These are phyloP conservation scores for Neurospora sp. DNA, from an alignment of 495 filamentous ascomycete genomes.

Conservation along the genomic window DNA sequence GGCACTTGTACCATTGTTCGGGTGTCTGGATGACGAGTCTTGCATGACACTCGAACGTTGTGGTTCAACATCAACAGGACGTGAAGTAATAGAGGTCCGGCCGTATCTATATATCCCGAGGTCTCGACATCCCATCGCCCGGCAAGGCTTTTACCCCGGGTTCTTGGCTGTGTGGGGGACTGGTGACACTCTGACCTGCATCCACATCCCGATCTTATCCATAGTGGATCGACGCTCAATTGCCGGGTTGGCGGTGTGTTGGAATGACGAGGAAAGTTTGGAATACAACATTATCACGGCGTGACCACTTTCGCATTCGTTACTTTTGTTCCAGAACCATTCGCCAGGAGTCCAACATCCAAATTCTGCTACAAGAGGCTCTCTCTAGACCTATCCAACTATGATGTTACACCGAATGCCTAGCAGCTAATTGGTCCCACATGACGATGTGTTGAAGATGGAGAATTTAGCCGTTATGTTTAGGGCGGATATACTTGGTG, in stretches of 20 bases:
- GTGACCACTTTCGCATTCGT: background rate
- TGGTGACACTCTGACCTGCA: background rate
- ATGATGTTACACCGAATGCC: background rate
- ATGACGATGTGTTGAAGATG: background rate
- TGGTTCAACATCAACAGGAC: background rate
- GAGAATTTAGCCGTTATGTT: background rate
- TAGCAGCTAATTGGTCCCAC: background rate
- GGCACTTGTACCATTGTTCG: conserved; percentile 42
- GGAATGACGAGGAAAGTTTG: background rate
- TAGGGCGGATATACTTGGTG: background rate
- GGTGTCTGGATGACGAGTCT: conserved; percentile 19
- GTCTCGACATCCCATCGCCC: background rate
- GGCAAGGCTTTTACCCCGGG: conserved; percentile 6
- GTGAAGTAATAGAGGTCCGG: background rate
- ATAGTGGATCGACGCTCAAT: background rate
- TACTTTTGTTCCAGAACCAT: background rate
- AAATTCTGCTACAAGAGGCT: background rate
- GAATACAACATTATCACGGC: background rate
- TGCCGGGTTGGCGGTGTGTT: background rate
- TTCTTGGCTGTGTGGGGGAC: background rate
- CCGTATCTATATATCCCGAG: background rate
- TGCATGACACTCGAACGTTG: background rate
- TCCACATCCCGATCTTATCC: background rate
- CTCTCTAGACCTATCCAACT: background rate
- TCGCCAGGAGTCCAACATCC: background rate